phyloP scores from a whole-genome alignment of 768 basidiomycete species.

The Termitomyces sp. region DNA sequence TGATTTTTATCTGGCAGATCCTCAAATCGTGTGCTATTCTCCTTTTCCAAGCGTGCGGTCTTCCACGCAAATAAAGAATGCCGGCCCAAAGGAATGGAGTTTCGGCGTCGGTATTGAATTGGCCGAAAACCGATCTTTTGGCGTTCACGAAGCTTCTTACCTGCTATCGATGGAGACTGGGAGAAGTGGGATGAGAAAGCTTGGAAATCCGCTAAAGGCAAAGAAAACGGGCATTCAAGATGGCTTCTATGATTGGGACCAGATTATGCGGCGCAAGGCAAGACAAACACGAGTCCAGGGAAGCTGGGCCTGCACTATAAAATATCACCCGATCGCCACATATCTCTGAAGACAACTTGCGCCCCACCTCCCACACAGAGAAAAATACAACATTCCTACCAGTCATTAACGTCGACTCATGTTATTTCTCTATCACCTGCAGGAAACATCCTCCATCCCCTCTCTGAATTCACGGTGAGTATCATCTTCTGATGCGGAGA shows the following conservation, averaged over 20 bases:
- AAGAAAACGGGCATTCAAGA: slow-evolving; percentile 13
- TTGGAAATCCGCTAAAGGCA: slow-evolving; percentile 17
- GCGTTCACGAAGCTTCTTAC: slow-evolving; percentile 9
- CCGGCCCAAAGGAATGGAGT: neutral
- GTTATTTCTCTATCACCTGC: neutral
- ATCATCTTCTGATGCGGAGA: neutral
- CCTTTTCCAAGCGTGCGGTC: neutral
- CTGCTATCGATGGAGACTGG: slow-evolving; percentile 18
- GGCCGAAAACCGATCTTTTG: neutral
- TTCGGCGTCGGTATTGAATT: neutral
- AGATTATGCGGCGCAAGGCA: neutral
- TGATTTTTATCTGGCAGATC: slow-evolving; percentile 1
- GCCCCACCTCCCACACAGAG: too few relatives aligned
- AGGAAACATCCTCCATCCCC: neutral
- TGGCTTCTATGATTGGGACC: slow-evolving; percentile 15
- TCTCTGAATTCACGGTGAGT: neutral
- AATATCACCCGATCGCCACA: neutral
- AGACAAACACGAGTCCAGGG: slow-evolving; percentile 2
- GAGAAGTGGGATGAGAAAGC: slow-evolving; percentile 11
- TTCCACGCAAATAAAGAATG: neutral
- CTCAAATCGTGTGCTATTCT: neutral
- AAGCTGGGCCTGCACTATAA: slow-evolving; percentile 3
- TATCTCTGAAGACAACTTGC: neutral
- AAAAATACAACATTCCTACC: neutral
- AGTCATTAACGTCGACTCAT: neutral